Evolutionary conservation across 73 alveolate species (phyloP).

Genomic region (Paramecium biaurelia): DNA sequence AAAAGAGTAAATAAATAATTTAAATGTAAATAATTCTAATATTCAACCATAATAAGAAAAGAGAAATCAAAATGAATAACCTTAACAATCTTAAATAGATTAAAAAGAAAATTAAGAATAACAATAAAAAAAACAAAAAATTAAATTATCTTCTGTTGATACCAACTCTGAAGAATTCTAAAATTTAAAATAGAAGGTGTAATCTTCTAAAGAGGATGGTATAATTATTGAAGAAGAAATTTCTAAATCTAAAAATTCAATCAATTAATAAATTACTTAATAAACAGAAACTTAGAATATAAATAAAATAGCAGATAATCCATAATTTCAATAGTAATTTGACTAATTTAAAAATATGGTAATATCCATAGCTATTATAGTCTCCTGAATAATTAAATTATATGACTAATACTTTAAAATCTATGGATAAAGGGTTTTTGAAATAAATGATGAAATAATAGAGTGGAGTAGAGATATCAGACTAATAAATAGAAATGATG

Average conservation of each 20-base stretch:
- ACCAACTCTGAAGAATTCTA: background rate
- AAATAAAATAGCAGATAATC: background rate
- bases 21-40: background rate
- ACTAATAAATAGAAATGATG: constrained; percentile 55
- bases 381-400: constrained; percentile 13
- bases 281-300: background rate
- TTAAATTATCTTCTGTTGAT: constrained; percentile 7
- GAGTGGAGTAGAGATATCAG: constrained; percentile 45
- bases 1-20: background rate
- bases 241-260: background rate
- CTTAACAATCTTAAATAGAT: background rate
- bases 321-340: background rate
- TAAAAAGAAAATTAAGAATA: background rate
- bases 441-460: constrained; percentile 48
- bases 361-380: background rate
- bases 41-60: background rate
- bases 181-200: background rate
- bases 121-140: background rate
- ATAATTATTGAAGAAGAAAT: background rate
- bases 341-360: constrained; percentile 40
- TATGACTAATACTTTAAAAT: constrained; percentile 48
- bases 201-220: background rate
- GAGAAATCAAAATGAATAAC: background rate
- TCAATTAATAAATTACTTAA: background rate
- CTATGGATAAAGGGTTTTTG: constrained; percentile 48